Percentiles rank a stretch among this genome's conserved stretches.
These are phyloP conservation scores for Pythium pyrilobum DNA, from an alignment of 352 stramenopile genomes.

Conservation along the genomic window DNA sequence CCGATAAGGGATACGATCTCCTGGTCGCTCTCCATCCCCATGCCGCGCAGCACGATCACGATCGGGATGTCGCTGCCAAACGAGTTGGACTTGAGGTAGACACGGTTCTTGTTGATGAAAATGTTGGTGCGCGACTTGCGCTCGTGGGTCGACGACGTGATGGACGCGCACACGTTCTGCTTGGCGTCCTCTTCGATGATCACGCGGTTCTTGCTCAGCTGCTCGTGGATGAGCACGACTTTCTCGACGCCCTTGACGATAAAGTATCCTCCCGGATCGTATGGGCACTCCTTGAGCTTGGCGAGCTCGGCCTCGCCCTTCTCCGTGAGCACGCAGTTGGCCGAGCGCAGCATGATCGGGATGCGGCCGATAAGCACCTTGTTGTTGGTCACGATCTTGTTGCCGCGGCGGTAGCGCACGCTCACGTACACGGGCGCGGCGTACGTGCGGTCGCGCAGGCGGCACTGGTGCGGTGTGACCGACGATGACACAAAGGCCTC, in stretches of 20 bases:
- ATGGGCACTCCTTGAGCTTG: conserved; percentile 98
- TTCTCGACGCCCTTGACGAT: conserved; percentile 98
- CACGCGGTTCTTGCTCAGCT: conserved; percentile 99
- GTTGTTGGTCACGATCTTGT: conserved; percentile 98
- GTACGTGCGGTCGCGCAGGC: conserved; percentile 98
- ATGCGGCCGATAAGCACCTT: conserved; percentile 95
- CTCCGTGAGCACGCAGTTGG: conserved; percentile 94
- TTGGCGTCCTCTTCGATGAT: conserved; percentile 98
- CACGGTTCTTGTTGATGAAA: conserved; percentile 93
- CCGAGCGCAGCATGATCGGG: conserved; percentile 98
- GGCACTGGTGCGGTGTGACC: conserved; percentile 97
- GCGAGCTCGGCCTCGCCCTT: conserved; percentile 94
- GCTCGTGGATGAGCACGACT: conserved; percentile 99
- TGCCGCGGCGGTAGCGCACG: conserved; percentile 95
- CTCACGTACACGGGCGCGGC: conserved; percentile 98
- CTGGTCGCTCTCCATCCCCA: conserved; percentile 98
- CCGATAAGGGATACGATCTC: conserved; percentile 97
- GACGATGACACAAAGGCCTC: conserved; percentile 92
- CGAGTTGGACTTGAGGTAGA: conserved; percentile 99
- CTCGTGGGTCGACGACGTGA: conserved; percentile 99
- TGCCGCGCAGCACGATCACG: conserved; percentile 95
- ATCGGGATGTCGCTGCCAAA: conserved; percentile 97
- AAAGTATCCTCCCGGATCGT: conserved; percentile 99
- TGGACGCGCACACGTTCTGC: conserved; percentile 89
- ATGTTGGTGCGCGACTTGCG: conserved; percentile 97